These are phyloP conservation scores for Somion occarium DNA, from an alignment of 1,284 basidiomycete genomes.

Conservation along the genomic window DNA sequence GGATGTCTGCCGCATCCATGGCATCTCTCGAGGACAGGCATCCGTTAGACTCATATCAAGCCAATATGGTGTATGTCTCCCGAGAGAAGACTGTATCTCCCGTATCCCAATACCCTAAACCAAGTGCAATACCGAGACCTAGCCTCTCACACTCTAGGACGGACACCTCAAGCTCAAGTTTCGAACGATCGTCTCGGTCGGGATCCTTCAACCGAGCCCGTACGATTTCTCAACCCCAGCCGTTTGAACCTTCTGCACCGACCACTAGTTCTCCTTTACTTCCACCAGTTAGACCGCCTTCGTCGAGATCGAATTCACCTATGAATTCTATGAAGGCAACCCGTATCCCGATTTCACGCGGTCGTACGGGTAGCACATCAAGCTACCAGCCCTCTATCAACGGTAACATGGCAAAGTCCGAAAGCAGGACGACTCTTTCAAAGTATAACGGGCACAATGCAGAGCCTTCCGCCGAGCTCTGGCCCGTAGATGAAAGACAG, in stretches of 20 bases:
- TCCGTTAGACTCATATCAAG: slow-evolving; percentile 19
- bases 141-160: slow-evolving; percentile 34
- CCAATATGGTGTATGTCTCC: slow-evolving; percentile 14
- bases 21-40: slow-evolving; percentile 40
- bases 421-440: slow-evolving; percentile 12
- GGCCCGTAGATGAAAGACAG: slow-evolving; percentile 23
- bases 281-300: slow-evolving; percentile 22
- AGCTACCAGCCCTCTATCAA: slow-evolving; percentile 30
- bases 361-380: slow-evolving; percentile 38
- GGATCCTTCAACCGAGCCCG: slow-evolving; percentile 33
- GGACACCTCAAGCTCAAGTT: slow-evolving; percentile 14
- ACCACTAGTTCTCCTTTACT: slow-evolving; percentile 21
- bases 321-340: slow-evolving; percentile 35
- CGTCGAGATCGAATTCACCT: slow-evolving; percentile 34
- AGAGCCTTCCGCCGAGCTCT: slow-evolving; percentile 18
- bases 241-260: slow-evolving; percentile 27
- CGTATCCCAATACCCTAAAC: slow-evolving; percentile 24
- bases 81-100: slow-evolving; percentile 19
- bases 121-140: slow-evolving; percentile 45
- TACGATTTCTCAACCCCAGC: slow-evolving; percentile 61
- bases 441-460: slow-evolving; percentile 11
- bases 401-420: slow-evolving; percentile 16
- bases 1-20: slow-evolving; percentile 69
- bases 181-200: slow-evolving; percentile 13
- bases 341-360: slow-evolving; percentile 45